Conservation (phyloP, 2,329 filamentous ascomycete genomes). For the Paecilomyces niveus region DNA sequence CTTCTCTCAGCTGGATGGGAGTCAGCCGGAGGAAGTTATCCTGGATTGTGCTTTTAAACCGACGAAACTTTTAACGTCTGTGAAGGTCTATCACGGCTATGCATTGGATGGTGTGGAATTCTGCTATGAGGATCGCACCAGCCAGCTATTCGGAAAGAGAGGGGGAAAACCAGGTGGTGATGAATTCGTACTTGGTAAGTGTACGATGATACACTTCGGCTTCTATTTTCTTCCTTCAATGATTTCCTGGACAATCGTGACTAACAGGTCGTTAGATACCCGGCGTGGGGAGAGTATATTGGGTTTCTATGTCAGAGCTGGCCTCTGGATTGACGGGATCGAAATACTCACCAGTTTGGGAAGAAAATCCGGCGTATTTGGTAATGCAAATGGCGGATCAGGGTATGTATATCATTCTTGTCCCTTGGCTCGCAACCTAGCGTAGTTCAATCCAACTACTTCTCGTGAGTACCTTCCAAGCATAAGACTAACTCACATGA, state of each 20-base stretch:
- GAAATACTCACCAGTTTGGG: conserved; percentile 85
- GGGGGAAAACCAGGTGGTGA: conserved; percentile 64
- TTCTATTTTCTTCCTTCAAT: not conserved
- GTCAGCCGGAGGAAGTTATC: conserved; percentile 63
- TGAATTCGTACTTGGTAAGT: conserved; percentile 69
- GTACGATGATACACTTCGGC: conserved; percentile 1
- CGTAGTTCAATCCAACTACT: not conserved
- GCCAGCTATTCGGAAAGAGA: conserved; percentile 77
- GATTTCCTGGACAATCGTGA: conserved; percentile 7
- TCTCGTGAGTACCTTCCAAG: no score
- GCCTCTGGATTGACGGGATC: conserved; percentile 76
- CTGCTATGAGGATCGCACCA: conserved; percentile 78
- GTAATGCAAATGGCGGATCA: conserved; percentile 71
- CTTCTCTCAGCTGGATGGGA: conserved; percentile 62
- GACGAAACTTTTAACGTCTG: conserved; percentile 65
- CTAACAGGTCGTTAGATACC: conserved; percentile 52
- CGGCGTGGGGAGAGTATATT: conserved; percentile 78
- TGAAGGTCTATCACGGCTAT: conserved; percentile 69
- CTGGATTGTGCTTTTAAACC: conserved; percentile 62
- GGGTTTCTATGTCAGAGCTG: conserved; percentile 76
- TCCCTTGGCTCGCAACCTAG: not conserved
- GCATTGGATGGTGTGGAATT: conserved; percentile 86
- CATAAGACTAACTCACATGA: not conserved
- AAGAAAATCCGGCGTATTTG: conserved; percentile 78
- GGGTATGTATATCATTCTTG: conserved; percentile 54